A percentile compares a stretch with the other conserved stretches of the same genome.
Evolutionary conservation across 805 yeast genomes (phyloP).

Genomic region (Candida peoriensis): DNA sequence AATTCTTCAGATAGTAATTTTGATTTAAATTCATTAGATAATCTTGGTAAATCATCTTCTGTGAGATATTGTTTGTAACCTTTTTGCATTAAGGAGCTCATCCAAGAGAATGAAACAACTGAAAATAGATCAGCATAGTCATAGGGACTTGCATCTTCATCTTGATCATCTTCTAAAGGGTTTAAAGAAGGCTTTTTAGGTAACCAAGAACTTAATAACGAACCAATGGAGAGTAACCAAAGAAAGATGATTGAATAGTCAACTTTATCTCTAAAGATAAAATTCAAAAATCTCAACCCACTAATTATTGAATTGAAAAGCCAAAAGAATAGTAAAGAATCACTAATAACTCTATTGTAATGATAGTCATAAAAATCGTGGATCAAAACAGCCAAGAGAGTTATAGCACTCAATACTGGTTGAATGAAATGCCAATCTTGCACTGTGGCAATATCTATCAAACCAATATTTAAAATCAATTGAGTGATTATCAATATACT

Average conservation of each 20-base stretch:
- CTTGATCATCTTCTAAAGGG: slow-evolving; percentile 12
- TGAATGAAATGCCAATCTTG: slow-evolving; percentile 29
- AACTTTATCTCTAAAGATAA: slow-evolving; percentile 29
- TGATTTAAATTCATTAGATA: slow-evolving; percentile 67
- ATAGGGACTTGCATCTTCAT: slow-evolving; percentile 31
- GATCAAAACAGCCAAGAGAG: slow-evolving; percentile 38
- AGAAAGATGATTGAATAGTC: slow-evolving; percentile 24
- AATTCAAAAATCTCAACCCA: slow-evolving; percentile 37
- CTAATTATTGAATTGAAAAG: slow-evolving; percentile 47
- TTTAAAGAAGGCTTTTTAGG: slow-evolving; percentile 39
- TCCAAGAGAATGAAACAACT: slow-evolving; percentile 81
- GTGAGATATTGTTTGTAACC: slow-evolving; percentile 60
- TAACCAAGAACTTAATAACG: slow-evolving; percentile 32
- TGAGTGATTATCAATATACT: slow-evolving; percentile 29
- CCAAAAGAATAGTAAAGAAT: slow-evolving; percentile 75
- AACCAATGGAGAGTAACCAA: slow-evolving; percentile 26
- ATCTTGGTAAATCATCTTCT: slow-evolving; percentile 68
- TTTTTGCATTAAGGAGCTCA: slow-evolving; percentile 77
- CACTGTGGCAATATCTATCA: slow-evolving; percentile 18
- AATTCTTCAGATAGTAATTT: slow-evolving; percentile 45
- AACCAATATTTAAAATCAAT: slow-evolving; percentile 22
- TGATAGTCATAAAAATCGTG: slow-evolving; percentile 71
- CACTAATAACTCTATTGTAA: slow-evolving; percentile 59
- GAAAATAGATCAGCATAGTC: slow-evolving; percentile 63
- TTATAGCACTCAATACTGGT: slow-evolving; percentile 33